Conservation (phyloP, 2,329 filamentous ascomycete species). For the Botrytis fabae region DNA sequence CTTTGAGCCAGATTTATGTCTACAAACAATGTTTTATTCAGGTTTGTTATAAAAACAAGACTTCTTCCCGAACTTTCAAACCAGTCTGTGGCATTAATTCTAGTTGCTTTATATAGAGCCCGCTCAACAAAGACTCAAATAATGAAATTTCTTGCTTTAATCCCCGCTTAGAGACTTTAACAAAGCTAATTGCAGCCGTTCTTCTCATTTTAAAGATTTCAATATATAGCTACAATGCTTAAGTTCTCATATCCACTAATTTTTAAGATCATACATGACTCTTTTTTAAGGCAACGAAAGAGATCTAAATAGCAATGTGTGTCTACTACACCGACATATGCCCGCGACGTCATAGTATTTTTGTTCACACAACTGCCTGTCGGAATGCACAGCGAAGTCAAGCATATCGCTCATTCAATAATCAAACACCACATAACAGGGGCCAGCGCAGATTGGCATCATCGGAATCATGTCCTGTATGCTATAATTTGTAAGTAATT, state of each 20-base stretch:
- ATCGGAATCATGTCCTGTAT: not conserved
- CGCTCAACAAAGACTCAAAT: not conserved
- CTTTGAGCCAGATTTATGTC: not conserved
- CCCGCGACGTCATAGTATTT: not conserved
- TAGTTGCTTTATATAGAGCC: too few species aligned
- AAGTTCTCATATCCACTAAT: not conserved
- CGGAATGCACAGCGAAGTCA: accelerated
- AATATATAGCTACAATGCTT: not conserved
- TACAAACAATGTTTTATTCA: not conserved
- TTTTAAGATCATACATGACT: not conserved
- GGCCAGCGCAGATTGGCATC: not conserved
- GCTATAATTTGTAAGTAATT: not conserved
- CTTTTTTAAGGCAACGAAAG: not conserved
- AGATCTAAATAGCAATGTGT: not conserved
- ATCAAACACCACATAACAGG: not conserved
- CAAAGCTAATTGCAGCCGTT: not conserved
- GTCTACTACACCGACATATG: not conserved
- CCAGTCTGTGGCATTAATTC: accelerated
- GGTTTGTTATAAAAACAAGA: not conserved
- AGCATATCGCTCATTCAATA: accelerated
- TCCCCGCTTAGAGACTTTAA: not conserved
- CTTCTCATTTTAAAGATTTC: not conserved
- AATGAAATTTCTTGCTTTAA: not conserved
- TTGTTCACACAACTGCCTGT: not conserved
- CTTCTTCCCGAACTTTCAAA: not conserved